Evolutionary conservation across 2,329 filamentous ascomycete genomes (phyloP).

Genomic region (Magnaporthiopsis rhizophila): DNA sequence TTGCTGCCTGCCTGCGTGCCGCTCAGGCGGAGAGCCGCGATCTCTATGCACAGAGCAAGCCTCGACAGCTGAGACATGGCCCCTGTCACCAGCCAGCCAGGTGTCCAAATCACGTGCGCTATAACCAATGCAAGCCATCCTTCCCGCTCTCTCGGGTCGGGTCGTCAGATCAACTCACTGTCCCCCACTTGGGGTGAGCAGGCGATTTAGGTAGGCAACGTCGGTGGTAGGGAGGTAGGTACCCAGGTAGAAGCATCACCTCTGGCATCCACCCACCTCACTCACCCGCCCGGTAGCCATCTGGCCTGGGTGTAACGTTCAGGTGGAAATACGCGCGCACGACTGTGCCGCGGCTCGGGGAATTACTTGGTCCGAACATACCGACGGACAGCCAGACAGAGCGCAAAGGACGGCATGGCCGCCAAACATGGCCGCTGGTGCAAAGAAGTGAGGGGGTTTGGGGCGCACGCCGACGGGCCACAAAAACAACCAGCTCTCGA

Average conservation of each 20-base stretch:
- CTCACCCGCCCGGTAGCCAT: not conserved
- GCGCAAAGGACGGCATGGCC: not conserved
- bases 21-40: not conserved
- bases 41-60: not conserved
- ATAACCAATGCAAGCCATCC: conserved; percentile 1
- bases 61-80: not conserved
- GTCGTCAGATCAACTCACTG: not conserved
- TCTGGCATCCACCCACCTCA: no score
- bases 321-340: not conserved
- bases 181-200: not conserved
- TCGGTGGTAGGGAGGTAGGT: no score
- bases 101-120: conserved; percentile 1
- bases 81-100: not conserved
- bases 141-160: not conserved
- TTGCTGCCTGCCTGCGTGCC: no score
- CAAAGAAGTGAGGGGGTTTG: not conserved
- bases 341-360: not conserved
- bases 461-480: not conserved
- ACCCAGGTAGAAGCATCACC: not conserved
- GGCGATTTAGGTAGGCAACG: no score
- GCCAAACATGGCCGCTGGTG: not conserved
- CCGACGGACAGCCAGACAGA: not conserved
- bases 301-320: not conserved
- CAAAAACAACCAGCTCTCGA: not conserved
- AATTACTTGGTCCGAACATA: not conserved